phyloP scores from a whole-genome alignment of 306 rosid species.

The Fragaria nilgerrensis region DNA sequence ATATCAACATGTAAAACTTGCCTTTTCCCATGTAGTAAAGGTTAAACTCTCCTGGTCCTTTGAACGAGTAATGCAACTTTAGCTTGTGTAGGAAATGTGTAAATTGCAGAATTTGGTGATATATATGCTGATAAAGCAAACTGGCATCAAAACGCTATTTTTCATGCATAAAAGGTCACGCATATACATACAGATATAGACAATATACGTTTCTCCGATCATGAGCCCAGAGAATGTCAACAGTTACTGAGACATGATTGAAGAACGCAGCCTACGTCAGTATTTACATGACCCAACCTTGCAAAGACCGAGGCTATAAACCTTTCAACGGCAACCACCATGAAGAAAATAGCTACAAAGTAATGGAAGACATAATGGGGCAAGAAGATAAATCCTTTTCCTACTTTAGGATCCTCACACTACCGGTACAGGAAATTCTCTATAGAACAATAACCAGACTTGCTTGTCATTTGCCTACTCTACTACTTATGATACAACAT shows the following conservation, averaged over 20 bases:
- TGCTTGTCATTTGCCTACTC: slow-evolving; percentile 20
- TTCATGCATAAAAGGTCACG: background rate
- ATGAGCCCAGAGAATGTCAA: background rate
- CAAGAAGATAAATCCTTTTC: background rate
- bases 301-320: background rate
- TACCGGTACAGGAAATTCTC: background rate
- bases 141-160: background rate
- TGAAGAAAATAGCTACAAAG: background rate
- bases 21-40: no score
- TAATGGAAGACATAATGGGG: background rate
- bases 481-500: slow-evolving; percentile 16
- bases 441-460: background rate
- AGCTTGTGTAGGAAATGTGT: background rate
- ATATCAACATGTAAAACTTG: background rate
- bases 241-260: background rate
- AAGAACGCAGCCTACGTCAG: background rate
- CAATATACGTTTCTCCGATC: background rate
- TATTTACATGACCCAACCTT: background rate
- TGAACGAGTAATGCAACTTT: background rate
- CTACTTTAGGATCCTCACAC: background rate
- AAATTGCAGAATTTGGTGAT: background rate
- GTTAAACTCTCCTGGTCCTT: background rate
- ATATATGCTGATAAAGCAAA: background rate
- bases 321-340: background rate
- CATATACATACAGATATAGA: background rate